Evolutionary conservation across 148 eudicot genomes (phyloP).

Genomic region (Rhododendron molle): DNA sequence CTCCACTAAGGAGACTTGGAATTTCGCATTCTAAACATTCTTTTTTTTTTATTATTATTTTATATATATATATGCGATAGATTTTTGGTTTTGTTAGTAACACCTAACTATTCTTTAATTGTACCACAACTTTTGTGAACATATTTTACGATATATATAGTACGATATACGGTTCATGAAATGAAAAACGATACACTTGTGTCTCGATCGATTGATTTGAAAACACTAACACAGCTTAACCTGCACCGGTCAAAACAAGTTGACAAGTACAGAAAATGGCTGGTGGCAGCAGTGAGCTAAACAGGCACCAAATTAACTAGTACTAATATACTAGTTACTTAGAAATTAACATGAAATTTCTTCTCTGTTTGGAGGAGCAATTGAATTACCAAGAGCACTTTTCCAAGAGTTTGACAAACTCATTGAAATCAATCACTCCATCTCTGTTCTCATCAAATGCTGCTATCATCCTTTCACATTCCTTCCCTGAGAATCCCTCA

Average conservation of each 20-base stretch:
- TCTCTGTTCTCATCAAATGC: constrained; percentile 45
- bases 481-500: constrained; percentile 17
- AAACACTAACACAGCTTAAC: no score
- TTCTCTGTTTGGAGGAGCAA: neutral
- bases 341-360: neutral
- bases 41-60: no score
- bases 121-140: neutral
- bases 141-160: no score
- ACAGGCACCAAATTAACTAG: neutral
- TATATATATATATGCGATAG: no score
- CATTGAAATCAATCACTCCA: constrained; percentile 40
- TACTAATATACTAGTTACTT: neutral
- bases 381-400: neutral
- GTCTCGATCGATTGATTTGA: neutral
- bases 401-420: constrained; percentile 43
- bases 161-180: neutral
- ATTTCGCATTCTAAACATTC: no score
- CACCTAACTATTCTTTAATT: neutral
- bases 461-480: constrained; percentile 42
- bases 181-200: neutral
- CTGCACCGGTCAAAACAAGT: neutral
- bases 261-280: neutral
- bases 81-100: neutral
- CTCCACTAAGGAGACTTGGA: no score
- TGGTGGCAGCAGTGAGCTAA: neutral